Conservation (phyloP, 345 rosid species). For the Euphorbia tirucalli region DNA sequence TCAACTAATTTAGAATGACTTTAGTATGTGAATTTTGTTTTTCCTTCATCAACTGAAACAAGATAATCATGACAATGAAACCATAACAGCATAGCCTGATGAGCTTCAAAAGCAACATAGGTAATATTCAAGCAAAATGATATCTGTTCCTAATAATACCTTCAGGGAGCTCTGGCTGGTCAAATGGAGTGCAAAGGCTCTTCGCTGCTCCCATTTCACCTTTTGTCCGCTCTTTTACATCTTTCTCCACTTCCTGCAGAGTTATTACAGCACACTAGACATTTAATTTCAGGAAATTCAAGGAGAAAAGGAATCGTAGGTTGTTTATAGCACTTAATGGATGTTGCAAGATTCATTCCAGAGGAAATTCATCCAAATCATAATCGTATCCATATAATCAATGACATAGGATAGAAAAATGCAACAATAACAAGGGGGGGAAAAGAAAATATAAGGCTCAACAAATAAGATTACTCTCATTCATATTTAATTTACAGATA, state of each 20-base stretch:
- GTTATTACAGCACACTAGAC: neutral
- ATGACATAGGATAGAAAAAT: neutral
- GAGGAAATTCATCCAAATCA: neutral
- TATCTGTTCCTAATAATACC: constrained; percentile 28
- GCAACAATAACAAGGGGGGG: neutral
- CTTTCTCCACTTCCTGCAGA: constrained; percentile 82
- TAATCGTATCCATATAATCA: too few relatives aligned
- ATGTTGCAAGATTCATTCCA: too few relatives aligned
- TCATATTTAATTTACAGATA: neutral
- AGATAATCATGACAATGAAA: neutral
- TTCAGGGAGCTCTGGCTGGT: constrained; percentile 88
- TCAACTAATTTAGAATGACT: neutral
- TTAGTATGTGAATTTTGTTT: neutral
- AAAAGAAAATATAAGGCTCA: neutral
- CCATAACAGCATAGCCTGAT: neutral
- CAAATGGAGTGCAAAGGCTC: constrained; percentile 88
- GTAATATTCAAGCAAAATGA: neutral
- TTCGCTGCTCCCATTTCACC: constrained; percentile 95
- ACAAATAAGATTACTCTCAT: neutral
- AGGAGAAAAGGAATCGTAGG: neutral
- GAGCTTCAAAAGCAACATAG: neutral
- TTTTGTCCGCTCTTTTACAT: constrained; percentile 80
- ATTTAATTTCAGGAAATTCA: neutral
- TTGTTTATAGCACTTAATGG: neutral
- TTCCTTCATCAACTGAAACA: neutral